phyloP scores from a whole-genome alignment of 1,284 basidiomycete species.

The Ustilago hordei region DNA sequence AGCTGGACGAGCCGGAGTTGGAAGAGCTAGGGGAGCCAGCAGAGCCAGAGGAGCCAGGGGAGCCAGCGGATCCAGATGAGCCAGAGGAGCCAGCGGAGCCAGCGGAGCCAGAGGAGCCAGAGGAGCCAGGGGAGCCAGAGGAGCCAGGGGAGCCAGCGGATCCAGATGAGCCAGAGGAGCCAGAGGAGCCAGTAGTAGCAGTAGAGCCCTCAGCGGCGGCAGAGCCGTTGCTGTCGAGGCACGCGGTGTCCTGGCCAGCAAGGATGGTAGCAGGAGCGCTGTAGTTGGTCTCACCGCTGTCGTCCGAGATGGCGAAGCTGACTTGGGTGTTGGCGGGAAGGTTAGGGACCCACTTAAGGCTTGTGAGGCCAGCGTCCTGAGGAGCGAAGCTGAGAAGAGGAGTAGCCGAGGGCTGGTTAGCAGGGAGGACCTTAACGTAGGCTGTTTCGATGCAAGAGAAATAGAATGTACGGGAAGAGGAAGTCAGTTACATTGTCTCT shows the following conservation, averaged over 20 bases:
- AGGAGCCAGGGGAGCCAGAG: slow-evolving; percentile 7
- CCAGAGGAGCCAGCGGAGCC: slow-evolving; percentile 15
- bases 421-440: slow-evolving; percentile 40
- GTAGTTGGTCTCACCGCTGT: slow-evolving; percentile 34
- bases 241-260: slow-evolving; percentile 32
- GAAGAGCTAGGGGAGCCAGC: not conserved
- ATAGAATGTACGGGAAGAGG: not conserved
- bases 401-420: slow-evolving; percentile 33
- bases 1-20: slow-evolving; percentile 5
- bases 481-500: slow-evolving; percentile 10
- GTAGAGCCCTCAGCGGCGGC: slow-evolving; percentile 28
- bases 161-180: slow-evolving; percentile 7
- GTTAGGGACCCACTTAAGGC: slow-evolving; percentile 44
- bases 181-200: slow-evolving; percentile 12
- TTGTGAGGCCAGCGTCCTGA: slow-evolving; percentile 22
- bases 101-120: slow-evolving; percentile 8
- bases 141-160: slow-evolving; percentile 23
- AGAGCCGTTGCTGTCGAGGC: slow-evolving; percentile 20
- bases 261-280: slow-evolving; percentile 27
- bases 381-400: slow-evolving; percentile 40
- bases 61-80: slow-evolving; percentile 3
- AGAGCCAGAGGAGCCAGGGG: not conserved
- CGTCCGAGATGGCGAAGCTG: slow-evolving; percentile 43
- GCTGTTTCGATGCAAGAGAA: slow-evolving; percentile 7
- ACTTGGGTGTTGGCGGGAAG: slow-evolving; percentile 31